These are phyloP conservation scores for Fusarium ambrosium DNA, from an alignment of 2,329 filamentous ascomycete species.

Conservation along the genomic window DNA sequence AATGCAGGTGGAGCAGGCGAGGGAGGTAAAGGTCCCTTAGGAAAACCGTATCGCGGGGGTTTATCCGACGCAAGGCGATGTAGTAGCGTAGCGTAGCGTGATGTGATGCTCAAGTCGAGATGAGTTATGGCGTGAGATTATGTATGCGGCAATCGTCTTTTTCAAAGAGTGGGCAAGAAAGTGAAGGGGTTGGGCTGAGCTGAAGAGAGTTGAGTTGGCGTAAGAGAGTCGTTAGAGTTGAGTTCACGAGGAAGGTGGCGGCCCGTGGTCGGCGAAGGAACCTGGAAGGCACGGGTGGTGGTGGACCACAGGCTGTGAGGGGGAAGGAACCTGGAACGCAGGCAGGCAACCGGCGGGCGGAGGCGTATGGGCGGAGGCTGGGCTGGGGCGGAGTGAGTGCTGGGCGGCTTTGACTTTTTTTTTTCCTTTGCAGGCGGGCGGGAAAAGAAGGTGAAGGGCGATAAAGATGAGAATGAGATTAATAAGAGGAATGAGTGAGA, in stretches of 20 bases:
- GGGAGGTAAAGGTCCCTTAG: slow-evolving; percentile 30
- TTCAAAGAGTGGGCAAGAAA: slow-evolving; percentile 18
- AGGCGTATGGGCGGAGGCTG: slow-evolving; percentile 27
- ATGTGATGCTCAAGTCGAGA: slow-evolving; percentile 21
- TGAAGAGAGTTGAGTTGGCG: slow-evolving; percentile 23
- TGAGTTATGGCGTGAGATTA: slow-evolving; percentile 14
- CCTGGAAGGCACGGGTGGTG: slow-evolving; percentile 27
- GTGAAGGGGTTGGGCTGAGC: slow-evolving; percentile 23
- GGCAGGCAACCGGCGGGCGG: slow-evolving; percentile 31
- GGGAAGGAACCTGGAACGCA: slow-evolving; percentile 38
- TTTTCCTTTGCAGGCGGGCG: neutral
- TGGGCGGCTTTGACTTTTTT: neutral
- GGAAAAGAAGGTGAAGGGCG: neutral
- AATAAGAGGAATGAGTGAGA: slow-evolving; percentile 23
- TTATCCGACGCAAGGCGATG: slow-evolving; percentile 31
- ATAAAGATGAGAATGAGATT: slow-evolving; percentile 7
- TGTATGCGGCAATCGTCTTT: slow-evolving; percentile 18
- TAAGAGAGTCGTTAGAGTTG: slow-evolving; percentile 32
- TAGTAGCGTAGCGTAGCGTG: slow-evolving; percentile 9
- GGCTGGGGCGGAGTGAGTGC: slow-evolving; percentile 21
- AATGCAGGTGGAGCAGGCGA: slow-evolving; percentile 44
- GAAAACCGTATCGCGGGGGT: slow-evolving; percentile 30
- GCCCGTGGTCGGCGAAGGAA: slow-evolving; percentile 33
- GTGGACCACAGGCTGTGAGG: slow-evolving; percentile 37
- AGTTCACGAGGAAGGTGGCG: slow-evolving; percentile 39